Evolutionary conservation across 139 green algal genomes (phyloP).

Genomic region (Protoeuglena noctilucae): DNA sequence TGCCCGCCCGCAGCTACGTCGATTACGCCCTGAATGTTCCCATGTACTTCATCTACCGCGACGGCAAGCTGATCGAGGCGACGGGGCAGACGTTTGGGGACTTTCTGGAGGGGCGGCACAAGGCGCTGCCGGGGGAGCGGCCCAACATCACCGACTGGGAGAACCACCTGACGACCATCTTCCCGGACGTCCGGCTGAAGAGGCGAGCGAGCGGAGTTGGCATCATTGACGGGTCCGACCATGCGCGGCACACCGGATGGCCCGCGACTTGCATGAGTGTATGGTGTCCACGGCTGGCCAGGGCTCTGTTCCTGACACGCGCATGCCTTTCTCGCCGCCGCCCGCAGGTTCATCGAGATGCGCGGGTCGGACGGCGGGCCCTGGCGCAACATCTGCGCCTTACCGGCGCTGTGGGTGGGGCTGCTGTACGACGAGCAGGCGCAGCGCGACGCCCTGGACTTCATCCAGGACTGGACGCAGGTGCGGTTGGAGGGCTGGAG

Average conservation of each 20-base stretch:
- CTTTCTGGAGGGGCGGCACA: slow-evolving; percentile 79
- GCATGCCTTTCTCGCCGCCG: no score
- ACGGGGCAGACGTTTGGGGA: slow-evolving; percentile 60
- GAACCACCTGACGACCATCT: slow-evolving; percentile 90
- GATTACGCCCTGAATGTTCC: slow-evolving; percentile 91
- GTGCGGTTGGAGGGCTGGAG: background rate
- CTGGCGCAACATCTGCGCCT: slow-evolving; percentile 73
- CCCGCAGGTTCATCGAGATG: slow-evolving; percentile 97
- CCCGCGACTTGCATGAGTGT: no score
- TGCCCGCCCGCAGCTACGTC: slow-evolving; percentile 73
- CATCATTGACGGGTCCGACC: no score
- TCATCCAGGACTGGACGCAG: background rate
- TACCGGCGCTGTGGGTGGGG: slow-evolving; percentile 86
- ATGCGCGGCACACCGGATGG: no score
- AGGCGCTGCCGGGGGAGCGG: slow-evolving; percentile 58
- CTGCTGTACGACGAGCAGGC: slow-evolving; percentile 75
- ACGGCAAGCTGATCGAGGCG: slow-evolving; percentile 75
- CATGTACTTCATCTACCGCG: slow-evolving; percentile 98
- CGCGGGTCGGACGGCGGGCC: slow-evolving; percentile 84
- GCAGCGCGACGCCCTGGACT: slow-evolving; percentile 1
- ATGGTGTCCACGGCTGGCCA: no score
- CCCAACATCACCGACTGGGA: slow-evolving; percentile 86
- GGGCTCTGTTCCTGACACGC: no score
- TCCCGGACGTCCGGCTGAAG: slow-evolving; percentile 89
- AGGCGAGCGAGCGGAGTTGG: no score